phyloP scores from a whole-genome alignment of 2,329 filamentous ascomycete species.

The Exophiala bonariae region DNA sequence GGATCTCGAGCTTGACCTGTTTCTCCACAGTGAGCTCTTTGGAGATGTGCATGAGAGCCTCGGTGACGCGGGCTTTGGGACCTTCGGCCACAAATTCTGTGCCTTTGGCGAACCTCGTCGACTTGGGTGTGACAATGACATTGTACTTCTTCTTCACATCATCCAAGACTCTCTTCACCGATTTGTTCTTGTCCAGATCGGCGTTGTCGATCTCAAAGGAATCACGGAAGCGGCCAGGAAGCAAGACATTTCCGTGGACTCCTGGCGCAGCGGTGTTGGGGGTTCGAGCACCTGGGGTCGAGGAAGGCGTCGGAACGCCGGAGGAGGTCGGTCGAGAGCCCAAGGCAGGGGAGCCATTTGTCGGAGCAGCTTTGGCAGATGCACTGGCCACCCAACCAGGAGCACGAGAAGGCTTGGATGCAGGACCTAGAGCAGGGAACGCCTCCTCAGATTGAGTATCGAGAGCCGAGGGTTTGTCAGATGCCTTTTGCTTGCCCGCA shows the following conservation, averaged over 20 bases:
- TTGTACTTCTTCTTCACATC: conserved; percentile 92
- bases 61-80: conserved; percentile 77
- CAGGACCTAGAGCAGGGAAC: conserved; percentile 85
- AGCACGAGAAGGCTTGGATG: conserved; percentile 67
- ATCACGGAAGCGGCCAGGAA: conserved; percentile 82
- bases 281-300: conserved; percentile 57
- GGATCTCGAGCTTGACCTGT: conserved; percentile 74
- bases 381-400: conserved; percentile 49
- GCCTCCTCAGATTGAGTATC: conserved; percentile 87
- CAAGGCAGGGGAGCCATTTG: conserved; percentile 57
- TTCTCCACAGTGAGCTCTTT: conserved; percentile 82
- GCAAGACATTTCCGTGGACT: conserved; percentile 31
- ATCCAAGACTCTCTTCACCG: conserved; percentile 83
- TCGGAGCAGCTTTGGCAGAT: conserved; percentile 40
- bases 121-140: conserved; percentile 73
- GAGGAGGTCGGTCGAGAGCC: conserved; percentile 46
- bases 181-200: conserved; percentile 72
- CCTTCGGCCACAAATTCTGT: conserved; percentile 84
- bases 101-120: conserved; percentile 68
- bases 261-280: conserved; percentile 44
- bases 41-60: conserved; percentile 86
- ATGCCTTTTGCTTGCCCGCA: conserved; percentile 65
- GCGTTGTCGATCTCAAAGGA: conserved; percentile 71
- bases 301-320: conserved; percentile 63
- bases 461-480: conserved; percentile 51